Base-by-base conservation (phyloP, 768 basidiomycete species). In the Chalciporus pseudorubinellus region DNA sequence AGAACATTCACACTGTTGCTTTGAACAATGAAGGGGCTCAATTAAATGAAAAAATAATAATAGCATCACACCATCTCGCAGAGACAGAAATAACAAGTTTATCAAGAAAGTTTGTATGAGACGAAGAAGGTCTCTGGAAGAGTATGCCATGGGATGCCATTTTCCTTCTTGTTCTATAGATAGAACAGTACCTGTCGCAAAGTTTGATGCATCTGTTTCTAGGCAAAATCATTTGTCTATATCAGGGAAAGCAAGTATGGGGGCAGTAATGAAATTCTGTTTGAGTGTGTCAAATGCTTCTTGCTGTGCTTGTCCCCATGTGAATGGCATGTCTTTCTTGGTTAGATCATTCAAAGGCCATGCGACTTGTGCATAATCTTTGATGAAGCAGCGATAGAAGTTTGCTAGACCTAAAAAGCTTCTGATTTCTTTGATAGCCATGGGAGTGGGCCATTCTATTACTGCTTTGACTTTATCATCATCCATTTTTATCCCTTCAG, bases 281-380 rank as follows among this genome's bases (percentile, higher is more conserved):
- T 75, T 76, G 1, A 76, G 57, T 0, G 6, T 29, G 0, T 70
- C 49, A 34, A 75, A 75, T 0, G 67, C 63, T 1, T 42, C 20
- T 13, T 71, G 44, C 7, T 56, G 22, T 31, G 56, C 52, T 0
- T 33, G 5, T 0, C 21, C 52, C 72, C 71, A 76, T 55, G 29
- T 12, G 48, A 59, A 75, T 2, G 12, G 4, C 0, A 1, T 28
- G 26, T 51, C 41, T 46, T 72, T 74, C 18, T 57, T 43, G 0
- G 66, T 59, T 0, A 77, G 51, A 1, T 61, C 41, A 19, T 62
- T 70, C 6, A 69, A 55, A 16, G 52, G 59, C 50, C 43, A 16
- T 1, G 63, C 60, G 16, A 70, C 60, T 1, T 50, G 12, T 0
- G 68, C 59, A 51, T 61, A 75, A 18, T 59, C 52, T 1, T 51